phyloP scores from a whole-genome alignment of 176 grass and related monocot genomes.

The Canna indica region DNA sequence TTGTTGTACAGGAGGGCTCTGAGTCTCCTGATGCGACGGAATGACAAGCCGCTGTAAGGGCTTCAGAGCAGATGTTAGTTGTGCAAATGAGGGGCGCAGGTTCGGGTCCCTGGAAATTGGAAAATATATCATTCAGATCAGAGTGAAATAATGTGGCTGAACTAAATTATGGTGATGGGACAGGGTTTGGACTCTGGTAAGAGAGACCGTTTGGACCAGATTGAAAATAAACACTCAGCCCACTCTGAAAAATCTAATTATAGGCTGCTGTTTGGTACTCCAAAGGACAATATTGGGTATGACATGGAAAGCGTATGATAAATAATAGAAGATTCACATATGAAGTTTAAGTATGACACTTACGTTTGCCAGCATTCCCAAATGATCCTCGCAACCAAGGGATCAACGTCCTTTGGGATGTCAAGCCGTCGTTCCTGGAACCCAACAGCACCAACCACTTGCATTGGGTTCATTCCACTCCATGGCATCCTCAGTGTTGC shows the following conservation, averaged over 20 bases:
- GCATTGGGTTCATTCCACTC: conserved; percentile 98
- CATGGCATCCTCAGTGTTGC: conserved; percentile 94
- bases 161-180: not conserved
- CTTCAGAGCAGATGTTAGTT: conserved; percentile 63
- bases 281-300: not conserved
- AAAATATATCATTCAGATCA: not conserved
- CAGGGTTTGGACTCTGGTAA: not conserved
- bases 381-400: conserved; percentile 73
- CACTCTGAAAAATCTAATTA: not conserved
- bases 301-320: not conserved
- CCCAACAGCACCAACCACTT: conserved; percentile 95
- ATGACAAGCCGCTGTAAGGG: conserved; percentile 66
- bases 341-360: conserved; percentile 8
- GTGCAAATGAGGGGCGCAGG: conserved; percentile 73
- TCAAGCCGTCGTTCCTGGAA: conserved; percentile 87
- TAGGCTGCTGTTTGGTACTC: not conserved
- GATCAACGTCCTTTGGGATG: conserved; percentile 90
- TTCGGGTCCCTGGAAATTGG: conserved; percentile 69
- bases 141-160: not conserved
- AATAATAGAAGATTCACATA: not conserved
- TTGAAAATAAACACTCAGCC: too few relatives aligned
- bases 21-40: conserved; percentile 56
- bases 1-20: conserved; percentile 52
- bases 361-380: conserved; percentile 97
- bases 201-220: too few relatives aligned